These are phyloP conservation scores for Acanthamoeba rhysodes DNA, from an alignment of 208 protist genomes.

Conservation along the genomic window DNA sequence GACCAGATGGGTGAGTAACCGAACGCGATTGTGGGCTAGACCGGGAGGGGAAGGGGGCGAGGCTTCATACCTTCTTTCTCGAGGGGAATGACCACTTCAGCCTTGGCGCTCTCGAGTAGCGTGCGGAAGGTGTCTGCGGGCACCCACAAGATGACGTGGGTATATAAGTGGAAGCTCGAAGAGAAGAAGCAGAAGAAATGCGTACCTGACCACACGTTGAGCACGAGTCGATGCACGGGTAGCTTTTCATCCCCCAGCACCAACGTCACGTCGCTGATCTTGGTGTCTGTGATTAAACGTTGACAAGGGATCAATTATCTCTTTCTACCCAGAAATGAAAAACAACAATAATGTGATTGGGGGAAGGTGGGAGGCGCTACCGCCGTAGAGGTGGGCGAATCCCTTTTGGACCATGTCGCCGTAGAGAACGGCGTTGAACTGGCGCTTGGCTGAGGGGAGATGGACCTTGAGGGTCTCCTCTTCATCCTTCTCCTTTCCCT, in stretches of 20 bases:
- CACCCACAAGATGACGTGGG: not conserved
- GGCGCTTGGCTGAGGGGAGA: not conserved
- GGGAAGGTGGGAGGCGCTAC: not conserved
- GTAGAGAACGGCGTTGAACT: not conserved
- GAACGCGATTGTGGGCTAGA: too few species aligned
- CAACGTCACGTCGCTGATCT: conserved; percentile 34
- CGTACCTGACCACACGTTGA: conserved; percentile 18
- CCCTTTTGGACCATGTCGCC: conserved; percentile 42
- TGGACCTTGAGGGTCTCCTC: not conserved
- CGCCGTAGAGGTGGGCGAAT: not conserved
- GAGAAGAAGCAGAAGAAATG: not conserved
- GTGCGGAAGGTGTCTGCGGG: not conserved
- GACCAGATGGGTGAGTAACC: too few species aligned
- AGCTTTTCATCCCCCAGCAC: conserved; percentile 29
- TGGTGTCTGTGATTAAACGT: not conserved
- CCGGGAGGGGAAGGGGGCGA: not conserved
- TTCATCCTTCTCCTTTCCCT: conserved; percentile 4
- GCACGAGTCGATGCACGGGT: not conserved
- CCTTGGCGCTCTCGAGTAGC: not conserved
- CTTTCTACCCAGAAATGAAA: not conserved
- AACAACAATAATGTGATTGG: not conserved
- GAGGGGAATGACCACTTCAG: not conserved
- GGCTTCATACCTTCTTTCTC: not conserved
- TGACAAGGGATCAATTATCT: not conserved
- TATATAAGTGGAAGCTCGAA: not conserved